Conservation (phyloP, 768 basidiomycete genomes). For the Tricholoma bakamatsutake region DNA sequence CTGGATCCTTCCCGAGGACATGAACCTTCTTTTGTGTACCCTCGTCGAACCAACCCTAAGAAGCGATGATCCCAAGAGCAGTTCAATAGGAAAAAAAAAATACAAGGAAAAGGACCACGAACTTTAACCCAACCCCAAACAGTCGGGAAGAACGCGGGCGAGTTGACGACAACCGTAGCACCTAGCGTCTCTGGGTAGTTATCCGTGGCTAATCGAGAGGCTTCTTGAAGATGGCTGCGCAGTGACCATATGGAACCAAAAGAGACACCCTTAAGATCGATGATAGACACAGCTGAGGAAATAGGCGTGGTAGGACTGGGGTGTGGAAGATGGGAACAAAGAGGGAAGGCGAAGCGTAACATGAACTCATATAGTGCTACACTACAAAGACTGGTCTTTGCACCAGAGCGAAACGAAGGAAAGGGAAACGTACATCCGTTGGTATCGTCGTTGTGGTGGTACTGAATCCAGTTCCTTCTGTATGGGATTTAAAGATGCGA, state of each 20-base stretch:
- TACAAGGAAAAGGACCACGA: conserved; percentile 11
- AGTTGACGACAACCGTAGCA: conserved; percentile 66
- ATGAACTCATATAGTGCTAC: conserved; percentile 63
- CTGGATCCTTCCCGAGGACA: conserved; percentile 59
- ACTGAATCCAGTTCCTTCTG: conserved; percentile 57
- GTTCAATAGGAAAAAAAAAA: background rate
- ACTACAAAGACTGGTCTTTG: conserved; percentile 26
- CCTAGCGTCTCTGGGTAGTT: conserved; percentile 79
- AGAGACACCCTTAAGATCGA: conserved; percentile 63
- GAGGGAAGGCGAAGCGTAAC: conserved; percentile 54
- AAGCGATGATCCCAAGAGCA: background rate
- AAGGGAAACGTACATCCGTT: conserved; percentile 56
- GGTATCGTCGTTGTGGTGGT: conserved; percentile 49
- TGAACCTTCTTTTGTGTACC: conserved; percentile 74
- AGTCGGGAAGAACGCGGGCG: conserved; percentile 77
- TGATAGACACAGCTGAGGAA: conserved; percentile 58
- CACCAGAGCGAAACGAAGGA: background rate
- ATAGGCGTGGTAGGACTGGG: conserved; percentile 45
- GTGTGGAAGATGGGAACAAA: conserved; percentile 60
- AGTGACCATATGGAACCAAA: conserved; percentile 65
- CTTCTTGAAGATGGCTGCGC: conserved; percentile 68
- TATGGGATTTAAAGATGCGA: conserved; percentile 53
- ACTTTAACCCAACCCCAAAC: conserved; percentile 85
- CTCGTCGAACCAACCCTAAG: conserved; percentile 73
- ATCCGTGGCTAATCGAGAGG: conserved; percentile 66